Conservation (phyloP, 1,284 basidiomycete genomes). For the Testicularia cyperi region DNA sequence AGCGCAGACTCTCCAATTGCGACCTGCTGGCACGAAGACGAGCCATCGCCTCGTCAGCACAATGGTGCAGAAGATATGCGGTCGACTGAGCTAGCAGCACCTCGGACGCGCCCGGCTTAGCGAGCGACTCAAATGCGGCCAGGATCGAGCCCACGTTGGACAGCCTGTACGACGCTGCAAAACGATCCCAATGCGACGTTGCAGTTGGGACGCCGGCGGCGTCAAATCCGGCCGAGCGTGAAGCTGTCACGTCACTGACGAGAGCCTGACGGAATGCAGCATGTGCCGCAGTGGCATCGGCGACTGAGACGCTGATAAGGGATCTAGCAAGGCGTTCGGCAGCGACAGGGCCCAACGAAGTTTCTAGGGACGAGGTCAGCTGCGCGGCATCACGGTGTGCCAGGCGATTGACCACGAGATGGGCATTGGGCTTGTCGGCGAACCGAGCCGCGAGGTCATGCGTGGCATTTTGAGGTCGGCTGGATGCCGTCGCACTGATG, state of each 20-base stretch:
- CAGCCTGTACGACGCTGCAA: constrained; percentile 21
- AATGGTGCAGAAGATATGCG: constrained; percentile 24
- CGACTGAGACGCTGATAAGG: constrained; percentile 8
- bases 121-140: constrained; percentile 7
- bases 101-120: constrained; percentile 1
- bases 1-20: constrained; percentile 16
- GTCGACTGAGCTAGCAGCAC: constrained; percentile 16
- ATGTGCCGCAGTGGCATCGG: constrained; percentile 21
- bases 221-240: neutral
- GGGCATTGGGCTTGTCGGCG: constrained; percentile 32
- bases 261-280: constrained; percentile 22
- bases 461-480: neutral
- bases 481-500: neutral
- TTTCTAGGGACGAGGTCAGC: constrained; percentile 14
- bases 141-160: constrained; percentile 27
- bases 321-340: constrained; percentile 12
- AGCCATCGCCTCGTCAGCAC: constrained; percentile 26
- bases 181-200: constrained; percentile 21
- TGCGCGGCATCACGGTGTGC: constrained; percentile 2
- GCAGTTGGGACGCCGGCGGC: neutral
- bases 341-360: constrained; percentile 10
- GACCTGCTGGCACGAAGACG: constrained; percentile 9
- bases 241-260: neutral
- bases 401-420: constrained; percentile 36
- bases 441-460: constrained; percentile 30